Base-by-base conservation (phyloP, 768 basidiomycete species). In the Hygrophorus pudorinus region DNA sequence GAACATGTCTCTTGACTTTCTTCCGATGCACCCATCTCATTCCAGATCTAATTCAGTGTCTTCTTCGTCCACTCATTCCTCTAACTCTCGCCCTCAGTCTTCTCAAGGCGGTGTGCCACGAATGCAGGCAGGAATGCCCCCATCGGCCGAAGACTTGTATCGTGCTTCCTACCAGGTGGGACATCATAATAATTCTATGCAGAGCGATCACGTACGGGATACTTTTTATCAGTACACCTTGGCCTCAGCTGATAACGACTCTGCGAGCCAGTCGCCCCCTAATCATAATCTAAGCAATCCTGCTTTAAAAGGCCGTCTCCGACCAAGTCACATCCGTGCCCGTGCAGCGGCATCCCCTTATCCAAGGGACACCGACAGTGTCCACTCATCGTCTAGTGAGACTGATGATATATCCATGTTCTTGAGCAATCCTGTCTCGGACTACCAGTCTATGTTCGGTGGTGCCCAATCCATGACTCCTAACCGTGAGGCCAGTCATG, bases 361-460 rank as follows among this genome's bases (percentile, higher is more conserved):
- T 62, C 83, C 85, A 43, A 79, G 87, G 49, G 86, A 89, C 57
- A 77, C 81, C 10, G 85, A 88, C 67, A 83, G 81, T 57, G 83
- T 88, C 50, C 85, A 89, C 55, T 88, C 86, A 9, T 88, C 85
- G 34, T 87, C 85, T 43, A 83, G 80, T 64, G 88, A 90, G 66
- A 81, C 86, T n/a, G 88, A 91, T 53, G 87, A 90, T 59, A 72
- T 88, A 50, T 71, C 83, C 52, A 79, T 87, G 79, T 88, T 77
- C 63, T 72, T 87, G 45, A 65, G 68, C 36, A 67, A 70, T 46
- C 56, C 68, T 8, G 55, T 71, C 17, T 62, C 75, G 44, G 83
- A 85, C 45, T 86, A 87, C 59, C 70, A 78, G 56, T 58, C 69
- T 53, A 80, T 88, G 72, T 88, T 76, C 57, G 67, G 68, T 35